Base-by-base conservation (phyloP, 2,329 filamentous ascomycete species). In the Exserohilum turcica region DNA sequence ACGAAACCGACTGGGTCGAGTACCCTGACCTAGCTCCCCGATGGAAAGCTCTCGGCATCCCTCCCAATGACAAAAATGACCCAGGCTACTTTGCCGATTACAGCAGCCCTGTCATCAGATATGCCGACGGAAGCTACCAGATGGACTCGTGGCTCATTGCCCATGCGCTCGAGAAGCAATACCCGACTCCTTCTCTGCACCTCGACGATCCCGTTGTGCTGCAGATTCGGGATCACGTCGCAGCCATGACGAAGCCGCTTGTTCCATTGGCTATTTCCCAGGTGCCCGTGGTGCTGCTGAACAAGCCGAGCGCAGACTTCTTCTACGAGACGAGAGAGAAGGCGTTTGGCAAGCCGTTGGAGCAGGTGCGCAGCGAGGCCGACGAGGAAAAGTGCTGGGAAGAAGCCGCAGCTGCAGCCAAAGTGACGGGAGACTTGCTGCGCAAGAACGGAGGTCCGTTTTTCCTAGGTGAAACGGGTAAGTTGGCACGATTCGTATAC, bases 1-100 rank as follows among this genome's bases (percentile, higher is more conserved):
- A 90, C 75, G 80, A 81, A 66, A 90, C 87, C 0, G 78, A 86
- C 79, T 90, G 86, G 86, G 73, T 86, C 13, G 86, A 89, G 65
- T 90, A 88, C 60, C 87, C 86, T 0, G 82, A 89, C 31, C 78
- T 91, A 54, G 80, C 77, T 51, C 73, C 82, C 1, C 81, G 71
- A 2, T 75, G 90, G 43, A 77, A 83, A 39, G 6, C 39, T 18
- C 27, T 53, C 35, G 78, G 77, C 48, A 66, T 82, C 45, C 74
- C 78, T 13, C 77, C 84, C 16, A 81, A 84, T 43, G 58, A 74
- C 31, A 60, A 65, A 5, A 57, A 63, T 12, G 58, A 59, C 6
- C 69, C 68, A 7, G 70, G 71, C 2, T 71, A 72, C 31, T 66
- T 65, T 27, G 59, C 70, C 8, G 65, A 68, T 33, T 87, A 85